Base-by-base conservation (phyloP, 805 yeast species). In the Yarrowia porcina region DNA sequence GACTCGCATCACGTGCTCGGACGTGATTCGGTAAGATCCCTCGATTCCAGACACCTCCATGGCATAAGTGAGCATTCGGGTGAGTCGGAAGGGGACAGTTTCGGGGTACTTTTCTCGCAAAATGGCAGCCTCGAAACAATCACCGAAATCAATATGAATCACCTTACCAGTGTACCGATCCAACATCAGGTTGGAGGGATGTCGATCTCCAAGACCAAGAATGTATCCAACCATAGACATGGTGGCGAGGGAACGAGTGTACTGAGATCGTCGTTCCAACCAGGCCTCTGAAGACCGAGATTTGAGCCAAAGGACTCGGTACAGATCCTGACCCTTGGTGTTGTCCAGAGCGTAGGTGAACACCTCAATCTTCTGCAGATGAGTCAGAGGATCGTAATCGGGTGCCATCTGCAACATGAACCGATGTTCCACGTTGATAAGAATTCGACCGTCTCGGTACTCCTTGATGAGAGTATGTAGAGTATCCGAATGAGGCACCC, bases 171-270 rank as follows among this genome's bases (percentile, higher is more conserved):
- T 90, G 56, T 87, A 83, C 66, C 97, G 79, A 73, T 93, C 96
- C 75, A 94, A 82, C 97, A 94, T 90, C 75, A 94, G 81, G 71
- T 94, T 94, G 30, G 97, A 90, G 27, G 99, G 99, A 75, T 94
- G 99, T 66, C 99, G 84, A 73, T 94, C 99, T 65, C 99, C 99
- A 20, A 94, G 80, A 13, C 99, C 99, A 23, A 94, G 79, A 61
- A 94, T 93, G 73, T 94, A 94, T 1, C 99, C 99, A 44, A 88
- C 97, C 97, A 94, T 94, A 0, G 98, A 93, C 98, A 94, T 96
- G 5, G 90, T 97, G 0, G 99, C 99, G 67, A 94, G 79, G 0
- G 98, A 94, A 64, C 99, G 80, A 0, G 98, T 93, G 71, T 94
- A 94, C 1, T 96, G 92, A 0, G 97, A 93, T 73, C 99, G 85